Evolutionary conservation across 345 rosid genomes (phyloP).

Genomic region (Brassica rapa): DNA sequence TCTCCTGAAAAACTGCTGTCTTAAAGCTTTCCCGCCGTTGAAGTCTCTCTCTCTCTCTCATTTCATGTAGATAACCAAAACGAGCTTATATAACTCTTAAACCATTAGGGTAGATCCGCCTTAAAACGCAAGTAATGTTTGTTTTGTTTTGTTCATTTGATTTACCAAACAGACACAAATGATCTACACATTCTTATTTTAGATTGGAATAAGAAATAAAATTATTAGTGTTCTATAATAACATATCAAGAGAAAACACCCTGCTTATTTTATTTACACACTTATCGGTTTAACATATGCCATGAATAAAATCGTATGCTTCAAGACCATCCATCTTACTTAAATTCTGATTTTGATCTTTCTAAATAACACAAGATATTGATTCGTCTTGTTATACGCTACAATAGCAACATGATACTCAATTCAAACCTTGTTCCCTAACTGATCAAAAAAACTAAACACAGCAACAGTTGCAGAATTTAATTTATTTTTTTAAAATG

Average conservation of each 20-base stretch:
- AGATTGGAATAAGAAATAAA: too few species aligned
- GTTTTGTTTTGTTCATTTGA: neutral
- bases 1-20: conserved; percentile 32
- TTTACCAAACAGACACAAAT: too few species aligned
- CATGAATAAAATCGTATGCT: neutral
- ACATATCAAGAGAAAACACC: too few species aligned
- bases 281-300: neutral
- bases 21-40: conserved; percentile 25
- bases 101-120: neutral
- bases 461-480: neutral
- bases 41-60: conserved; percentile 20
- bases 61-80: neutral
- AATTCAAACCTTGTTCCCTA: neutral
- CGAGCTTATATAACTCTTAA: neutral
- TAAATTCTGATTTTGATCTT: neutral
- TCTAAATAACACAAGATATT: neutral
- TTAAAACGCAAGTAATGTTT: neutral
- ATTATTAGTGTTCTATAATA: too few species aligned
- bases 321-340: neutral
- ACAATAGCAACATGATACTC: neutral
- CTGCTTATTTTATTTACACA: too few species aligned
- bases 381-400: neutral
- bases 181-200: too few species aligned
- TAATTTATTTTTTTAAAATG: neutral
- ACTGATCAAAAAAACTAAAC: neutral